phyloP scores from a whole-genome alignment of 345 rosid species.

The Dovyalis caffra region DNA sequence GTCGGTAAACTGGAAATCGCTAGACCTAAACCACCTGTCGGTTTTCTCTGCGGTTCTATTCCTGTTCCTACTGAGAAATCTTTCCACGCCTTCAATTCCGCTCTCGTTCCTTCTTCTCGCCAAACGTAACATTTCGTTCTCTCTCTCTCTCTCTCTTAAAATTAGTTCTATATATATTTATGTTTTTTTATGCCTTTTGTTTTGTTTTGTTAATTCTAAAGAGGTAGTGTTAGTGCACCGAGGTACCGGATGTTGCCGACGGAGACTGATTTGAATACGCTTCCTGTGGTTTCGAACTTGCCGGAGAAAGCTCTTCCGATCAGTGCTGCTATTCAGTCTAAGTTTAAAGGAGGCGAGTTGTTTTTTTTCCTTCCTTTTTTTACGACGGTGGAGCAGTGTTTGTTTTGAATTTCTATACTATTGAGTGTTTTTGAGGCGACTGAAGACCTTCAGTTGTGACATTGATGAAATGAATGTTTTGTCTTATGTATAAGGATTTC shows the following conservation, averaged over 20 bases:
- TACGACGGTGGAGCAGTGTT: too few species aligned
- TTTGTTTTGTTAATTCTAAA: constrained; percentile 10
- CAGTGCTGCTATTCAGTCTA: constrained; percentile 51
- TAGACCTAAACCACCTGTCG: constrained; percentile 68
- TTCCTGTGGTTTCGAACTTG: constrained; percentile 58
- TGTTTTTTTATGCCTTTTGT: not conserved
- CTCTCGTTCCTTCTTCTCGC: constrained; percentile 68
- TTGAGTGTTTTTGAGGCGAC: too few species aligned
- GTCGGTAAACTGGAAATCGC: constrained; percentile 75
- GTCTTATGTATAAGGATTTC: too few species aligned
- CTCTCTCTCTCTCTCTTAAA: not conserved
- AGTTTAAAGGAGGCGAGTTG: constrained; percentile 55
- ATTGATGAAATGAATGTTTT: too few species aligned
- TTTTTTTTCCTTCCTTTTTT: too few species aligned
- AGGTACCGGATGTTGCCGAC: constrained; percentile 75
- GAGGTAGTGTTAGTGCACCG: constrained; percentile 66
- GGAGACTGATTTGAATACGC: constrained; percentile 85
- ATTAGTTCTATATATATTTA: not conserved
- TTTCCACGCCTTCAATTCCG: constrained; percentile 60
- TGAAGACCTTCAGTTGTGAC: too few species aligned
- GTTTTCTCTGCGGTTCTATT: constrained; percentile 90
- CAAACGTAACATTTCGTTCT: constrained; percentile 43
- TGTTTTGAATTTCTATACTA: too few species aligned
- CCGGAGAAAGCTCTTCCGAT: constrained; percentile 68
- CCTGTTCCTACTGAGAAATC: constrained; percentile 83